These are phyloP conservation scores for Rhododendron ovatum DNA, from an alignment of 148 eudicot species.

Conservation along the genomic window DNA sequence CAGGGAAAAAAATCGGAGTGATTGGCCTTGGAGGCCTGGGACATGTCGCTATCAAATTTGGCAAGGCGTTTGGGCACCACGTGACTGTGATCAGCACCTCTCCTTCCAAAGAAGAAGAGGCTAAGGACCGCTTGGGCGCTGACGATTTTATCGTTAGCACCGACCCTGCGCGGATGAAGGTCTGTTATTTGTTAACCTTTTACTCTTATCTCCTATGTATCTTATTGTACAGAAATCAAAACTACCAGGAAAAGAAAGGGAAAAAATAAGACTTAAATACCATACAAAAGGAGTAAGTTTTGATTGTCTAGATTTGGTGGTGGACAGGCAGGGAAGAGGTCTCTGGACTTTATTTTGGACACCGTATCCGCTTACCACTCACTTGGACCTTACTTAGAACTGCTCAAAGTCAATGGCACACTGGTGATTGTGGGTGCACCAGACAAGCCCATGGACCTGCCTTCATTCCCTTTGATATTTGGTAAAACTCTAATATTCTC, in stretches of 20 bases:
- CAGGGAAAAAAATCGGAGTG: constrained; percentile 57
- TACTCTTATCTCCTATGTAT: too few relatives aligned
- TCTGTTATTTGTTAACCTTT: constrained; percentile 19
- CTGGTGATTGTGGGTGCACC: constrained; percentile 85
- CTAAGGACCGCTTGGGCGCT: constrained; percentile 53
- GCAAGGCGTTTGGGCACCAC: constrained; percentile 81
- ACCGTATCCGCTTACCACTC: constrained; percentile 85
- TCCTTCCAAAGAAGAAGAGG: constrained; percentile 70
- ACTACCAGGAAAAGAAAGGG: too few relatives aligned
- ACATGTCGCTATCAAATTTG: constrained; percentile 83
- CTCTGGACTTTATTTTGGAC: constrained; percentile 69
- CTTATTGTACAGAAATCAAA: too few relatives aligned
- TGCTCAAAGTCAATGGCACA: constrained; percentile 75
- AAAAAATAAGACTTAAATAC: too few relatives aligned
- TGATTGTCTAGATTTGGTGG: not conserved
- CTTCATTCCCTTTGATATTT: constrained; percentile 75
- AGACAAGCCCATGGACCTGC: constrained; percentile 80
- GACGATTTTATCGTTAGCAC: constrained; percentile 78
- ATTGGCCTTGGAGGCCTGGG: constrained; percentile 89
- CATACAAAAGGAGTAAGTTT: too few relatives aligned
- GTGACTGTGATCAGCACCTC: constrained; percentile 92
- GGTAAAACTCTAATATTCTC: constrained; percentile 31
- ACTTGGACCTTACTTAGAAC: constrained; percentile 63
- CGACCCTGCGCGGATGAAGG: constrained; percentile 61
- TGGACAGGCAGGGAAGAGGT: constrained; percentile 49